Evolutionary conservation across 805 yeast species (phyloP).

Genomic region (Ogataea allantospora): DNA sequence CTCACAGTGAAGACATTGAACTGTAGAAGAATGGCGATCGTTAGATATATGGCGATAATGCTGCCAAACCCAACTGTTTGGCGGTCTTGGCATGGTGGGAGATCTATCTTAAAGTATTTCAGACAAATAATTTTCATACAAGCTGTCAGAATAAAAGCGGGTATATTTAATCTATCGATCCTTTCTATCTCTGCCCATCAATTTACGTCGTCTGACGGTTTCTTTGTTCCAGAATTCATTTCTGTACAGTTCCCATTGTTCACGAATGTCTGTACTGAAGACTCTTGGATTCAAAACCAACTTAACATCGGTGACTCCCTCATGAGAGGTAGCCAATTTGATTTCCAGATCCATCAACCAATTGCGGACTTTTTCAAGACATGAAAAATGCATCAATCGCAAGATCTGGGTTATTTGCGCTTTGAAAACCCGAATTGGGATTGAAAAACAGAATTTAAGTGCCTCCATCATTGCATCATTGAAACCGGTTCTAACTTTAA

Average conservation of each 20-base stretch:
- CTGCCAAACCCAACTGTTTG: slow-evolving; percentile 38
- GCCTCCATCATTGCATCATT: slow-evolving; percentile 32
- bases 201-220: slow-evolving; percentile 57
- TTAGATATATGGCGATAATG: slow-evolving; percentile 30
- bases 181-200: slow-evolving; percentile 20
- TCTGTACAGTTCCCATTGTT: slow-evolving; percentile 92
- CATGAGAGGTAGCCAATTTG: slow-evolving; percentile 37
- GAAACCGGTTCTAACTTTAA: slow-evolving; percentile 50
- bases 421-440: slow-evolving; percentile 18
- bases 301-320: slow-evolving; percentile 80
- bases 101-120: neutral
- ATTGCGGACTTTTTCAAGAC: slow-evolving; percentile 16
- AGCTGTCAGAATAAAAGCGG: neutral
- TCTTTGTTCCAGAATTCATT: slow-evolving; percentile 93
- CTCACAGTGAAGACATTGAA: slow-evolving; percentile 31
- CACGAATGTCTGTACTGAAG: slow-evolving; percentile 79
- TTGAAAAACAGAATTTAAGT: slow-evolving; percentile 16
- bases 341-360: slow-evolving; percentile 28
- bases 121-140: neutral
- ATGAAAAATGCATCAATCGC: slow-evolving; percentile 8
- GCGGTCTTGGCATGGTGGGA: slow-evolving; percentile 35
- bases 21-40: slow-evolving; percentile 24
- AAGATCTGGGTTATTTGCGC: slow-evolving; percentile 9
- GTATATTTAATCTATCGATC: slow-evolving; percentile 5
- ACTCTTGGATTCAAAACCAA: slow-evolving; percentile 77